Percentiles rank a stretch among this genome's conserved stretches.
These are phyloP conservation scores for Auricularia sp. DNA, from an alignment of 768 basidiomycete species.

Conservation along the genomic window DNA sequence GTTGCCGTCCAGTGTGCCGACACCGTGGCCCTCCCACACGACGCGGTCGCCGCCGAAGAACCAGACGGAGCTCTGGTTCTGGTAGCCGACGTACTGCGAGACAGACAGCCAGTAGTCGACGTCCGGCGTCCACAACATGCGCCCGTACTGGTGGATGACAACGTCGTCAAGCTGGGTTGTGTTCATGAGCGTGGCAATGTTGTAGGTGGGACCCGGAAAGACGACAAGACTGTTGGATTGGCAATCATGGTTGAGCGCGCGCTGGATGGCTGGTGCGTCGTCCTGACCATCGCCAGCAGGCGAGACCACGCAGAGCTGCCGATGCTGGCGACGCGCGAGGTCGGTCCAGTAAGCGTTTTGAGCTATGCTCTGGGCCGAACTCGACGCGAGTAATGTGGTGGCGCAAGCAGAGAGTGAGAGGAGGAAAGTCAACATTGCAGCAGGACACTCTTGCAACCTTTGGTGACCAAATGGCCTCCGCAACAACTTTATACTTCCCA, in stretches of 20 bases:
- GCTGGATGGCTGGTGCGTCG: conserved; percentile 17
- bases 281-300: conserved; percentile 15
- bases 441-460: too few relatives aligned
- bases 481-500: too few relatives aligned
- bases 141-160: conserved; percentile 25
- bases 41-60: conserved; percentile 26
- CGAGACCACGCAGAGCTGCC: conserved; percentile 6
- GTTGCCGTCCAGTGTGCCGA: conserved; percentile 32
- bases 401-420: too few relatives aligned
- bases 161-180: conserved; percentile 26
- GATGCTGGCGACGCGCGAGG: too few relatives aligned
- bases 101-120: conserved; percentile 30
- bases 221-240: conserved; percentile 16
- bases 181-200: conserved; percentile 24
- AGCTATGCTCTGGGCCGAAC: too few relatives aligned
- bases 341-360: too few relatives aligned
- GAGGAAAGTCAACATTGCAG: too few relatives aligned
- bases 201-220: conserved; percentile 25
- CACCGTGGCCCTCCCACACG: conserved; percentile 22
- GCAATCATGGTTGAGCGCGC: conserved; percentile 14
- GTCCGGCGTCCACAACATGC: conserved; percentile 28
- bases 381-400: too few relatives aligned
- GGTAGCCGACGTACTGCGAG: conserved; percentile 26
- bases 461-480: not conserved
- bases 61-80: conserved; percentile 30